phyloP scores from a whole-genome alignment of 2,329 filamentous ascomycete genomes.

The Zymoseptoria ardabiliae region DNA sequence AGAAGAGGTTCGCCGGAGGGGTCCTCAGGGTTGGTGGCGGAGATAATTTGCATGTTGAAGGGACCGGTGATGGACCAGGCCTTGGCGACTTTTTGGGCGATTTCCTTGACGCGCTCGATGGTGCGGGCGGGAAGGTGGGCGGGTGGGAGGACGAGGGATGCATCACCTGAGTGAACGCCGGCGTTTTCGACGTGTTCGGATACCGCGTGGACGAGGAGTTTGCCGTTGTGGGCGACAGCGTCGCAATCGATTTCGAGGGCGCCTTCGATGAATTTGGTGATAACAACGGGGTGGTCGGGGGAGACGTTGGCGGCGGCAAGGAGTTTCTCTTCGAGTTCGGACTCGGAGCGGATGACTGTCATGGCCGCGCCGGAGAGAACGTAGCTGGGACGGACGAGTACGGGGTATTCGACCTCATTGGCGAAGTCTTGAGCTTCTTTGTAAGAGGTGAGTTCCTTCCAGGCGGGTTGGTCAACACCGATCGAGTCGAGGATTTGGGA shows the following conservation, averaged over 20 bases:
- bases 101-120: constrained; percentile 86
- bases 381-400: constrained; percentile 89
- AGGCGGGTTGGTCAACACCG: constrained; percentile 91
- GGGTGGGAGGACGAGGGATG: constrained; percentile 86
- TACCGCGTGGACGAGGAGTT: constrained; percentile 83
- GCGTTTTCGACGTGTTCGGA: constrained; percentile 95
- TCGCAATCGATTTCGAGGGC: constrained; percentile 96
- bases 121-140: constrained; percentile 66
- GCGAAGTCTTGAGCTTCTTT: constrained; percentile 83
- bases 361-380: constrained; percentile 96
- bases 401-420: constrained; percentile 78
- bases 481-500: constrained; percentile 95
- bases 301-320: constrained; percentile 83
- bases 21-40: constrained; percentile 69
- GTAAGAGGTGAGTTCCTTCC: constrained; percentile 93
- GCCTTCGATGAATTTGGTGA: constrained; percentile 96
- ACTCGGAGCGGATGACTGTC: constrained; percentile 85
- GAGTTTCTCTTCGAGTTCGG: constrained; percentile 91
- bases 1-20: constrained; percentile 57
- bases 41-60: constrained; percentile 99
- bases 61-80: constrained; percentile 96
- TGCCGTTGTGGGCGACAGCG: constrained; percentile 77
- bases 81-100: constrained; percentile 91
- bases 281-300: constrained; percentile 94
- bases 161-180: constrained; percentile 96